phyloP scores from a whole-genome alignment of 805 yeast species.

The Cyberlindnera xishuangbannaensis region DNA sequence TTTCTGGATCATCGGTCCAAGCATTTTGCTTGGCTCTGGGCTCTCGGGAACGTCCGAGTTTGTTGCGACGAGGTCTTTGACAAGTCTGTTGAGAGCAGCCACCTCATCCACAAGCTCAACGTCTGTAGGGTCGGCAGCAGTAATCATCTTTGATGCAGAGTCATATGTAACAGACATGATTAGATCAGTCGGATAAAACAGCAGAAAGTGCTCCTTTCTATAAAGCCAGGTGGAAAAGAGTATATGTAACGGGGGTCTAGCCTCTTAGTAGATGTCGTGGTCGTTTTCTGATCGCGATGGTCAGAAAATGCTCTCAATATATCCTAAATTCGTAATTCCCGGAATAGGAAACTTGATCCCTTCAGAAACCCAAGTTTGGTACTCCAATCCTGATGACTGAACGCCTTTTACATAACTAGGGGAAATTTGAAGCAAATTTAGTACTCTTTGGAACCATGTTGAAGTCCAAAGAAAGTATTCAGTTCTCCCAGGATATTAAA shows the following conservation, averaged over 20 bases:
- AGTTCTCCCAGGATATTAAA: too few species aligned
- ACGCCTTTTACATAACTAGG: too few species aligned
- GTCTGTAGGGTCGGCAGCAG: conserved; percentile 9
- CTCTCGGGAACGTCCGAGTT: conserved; percentile 45
- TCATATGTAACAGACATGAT: conserved; percentile 21
- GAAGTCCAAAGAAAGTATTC: too few species aligned
- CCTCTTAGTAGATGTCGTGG: background rate
- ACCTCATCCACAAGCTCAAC: conserved; percentile 22
- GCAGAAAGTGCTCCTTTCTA: background rate
- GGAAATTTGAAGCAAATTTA: too few species aligned
- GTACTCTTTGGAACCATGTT: too few species aligned
- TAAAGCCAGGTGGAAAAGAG: too few species aligned
- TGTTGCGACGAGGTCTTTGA: conserved; percentile 28
- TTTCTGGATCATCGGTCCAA: conserved; percentile 53
- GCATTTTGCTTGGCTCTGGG: conserved; percentile 50
- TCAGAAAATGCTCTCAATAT: too few species aligned
- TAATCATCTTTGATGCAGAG: conserved; percentile 24
- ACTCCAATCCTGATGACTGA: too few species aligned
- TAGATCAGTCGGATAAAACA: background rate
- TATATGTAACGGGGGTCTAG: too few species aligned
- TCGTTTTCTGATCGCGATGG: background rate
- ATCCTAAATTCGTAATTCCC: too few species aligned
- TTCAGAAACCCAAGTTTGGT: too few species aligned
- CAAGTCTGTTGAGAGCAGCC: conserved; percentile 30
- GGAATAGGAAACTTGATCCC: too few species aligned